Evolutionary conservation across 257 asterid species (phyloP).

Genomic region (Ligustrum vulgare): DNA sequence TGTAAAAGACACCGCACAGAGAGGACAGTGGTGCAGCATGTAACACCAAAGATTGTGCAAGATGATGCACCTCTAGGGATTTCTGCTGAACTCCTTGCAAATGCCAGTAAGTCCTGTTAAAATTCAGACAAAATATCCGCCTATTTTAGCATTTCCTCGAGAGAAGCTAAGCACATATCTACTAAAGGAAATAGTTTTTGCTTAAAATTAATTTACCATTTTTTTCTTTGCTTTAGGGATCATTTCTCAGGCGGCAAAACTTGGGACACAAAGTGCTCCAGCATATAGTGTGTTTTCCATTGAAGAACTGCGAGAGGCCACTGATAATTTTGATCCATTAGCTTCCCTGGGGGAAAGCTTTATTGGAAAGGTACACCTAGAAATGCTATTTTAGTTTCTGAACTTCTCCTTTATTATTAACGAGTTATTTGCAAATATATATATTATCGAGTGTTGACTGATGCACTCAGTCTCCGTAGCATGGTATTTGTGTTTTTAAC

Average conservation of each 20-base stretch:
- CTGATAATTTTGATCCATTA: constrained; percentile 61
- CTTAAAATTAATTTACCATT: not conserved
- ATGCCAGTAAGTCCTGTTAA: constrained; percentile 62
- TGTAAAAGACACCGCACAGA: constrained; percentile 38
- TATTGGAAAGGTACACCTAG: constrained; percentile 69
- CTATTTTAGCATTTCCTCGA: not conserved
- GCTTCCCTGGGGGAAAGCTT: constrained; percentile 79
- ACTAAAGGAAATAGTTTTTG: not conserved
- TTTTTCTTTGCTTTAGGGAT: constrained; percentile 52
- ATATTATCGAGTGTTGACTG: not conserved
- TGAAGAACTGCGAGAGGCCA: constrained; percentile 77
- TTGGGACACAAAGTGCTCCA: constrained; percentile 58
- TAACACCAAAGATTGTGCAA: constrained; percentile 61
- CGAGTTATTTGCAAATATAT: not conserved
- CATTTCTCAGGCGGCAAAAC: constrained; percentile 69
- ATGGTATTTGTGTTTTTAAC: not conserved
- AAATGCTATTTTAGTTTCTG: constrained; percentile 16
- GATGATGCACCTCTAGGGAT: constrained; percentile 47
- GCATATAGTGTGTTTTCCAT: constrained; percentile 57
- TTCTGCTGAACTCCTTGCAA: constrained; percentile 67
- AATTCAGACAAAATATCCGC: not conserved
- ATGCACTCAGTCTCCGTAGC: not conserved
- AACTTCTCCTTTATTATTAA: not conserved
- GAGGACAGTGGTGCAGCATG: constrained; percentile 38
- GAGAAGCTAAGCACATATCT: not conserved